phyloP scores from a whole-genome alignment of 495 filamentous ascomycete genomes.

The Hypoxylon crocopeplum region DNA sequence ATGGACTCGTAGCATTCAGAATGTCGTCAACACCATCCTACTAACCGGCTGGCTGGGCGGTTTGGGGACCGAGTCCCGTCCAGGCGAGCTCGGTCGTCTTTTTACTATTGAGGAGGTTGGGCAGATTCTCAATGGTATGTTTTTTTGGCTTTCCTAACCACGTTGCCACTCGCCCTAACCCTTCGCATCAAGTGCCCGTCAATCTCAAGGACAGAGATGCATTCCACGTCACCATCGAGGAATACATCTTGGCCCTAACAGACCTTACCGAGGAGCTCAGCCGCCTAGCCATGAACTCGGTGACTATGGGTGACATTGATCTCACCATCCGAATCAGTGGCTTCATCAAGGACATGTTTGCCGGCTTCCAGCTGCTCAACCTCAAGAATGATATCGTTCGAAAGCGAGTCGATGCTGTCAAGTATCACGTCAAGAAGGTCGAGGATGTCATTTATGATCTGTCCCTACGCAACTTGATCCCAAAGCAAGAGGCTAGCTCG shows the following conservation, averaged over 20 bases:
- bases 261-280: slow-evolving; percentile 88
- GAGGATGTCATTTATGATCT: slow-evolving; percentile 98
- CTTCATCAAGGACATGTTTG: slow-evolving; percentile 94
- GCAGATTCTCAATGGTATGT: slow-evolving; percentile 71
- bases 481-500: slow-evolving; percentile 41
- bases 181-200: slow-evolving; percentile 73
- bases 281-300: slow-evolving; percentile 92
- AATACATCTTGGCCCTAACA: slow-evolving; percentile 89
- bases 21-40: slow-evolving; percentile 74
- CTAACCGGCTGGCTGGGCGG: slow-evolving; percentile 81
- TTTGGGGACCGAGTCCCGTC: slow-evolving; percentile 47
- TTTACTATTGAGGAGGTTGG: slow-evolving; percentile 90
- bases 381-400: slow-evolving; percentile 93
- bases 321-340: slow-evolving; percentile 83
- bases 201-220: slow-evolving; percentile 89
- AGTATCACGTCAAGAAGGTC: slow-evolving; percentile 97
- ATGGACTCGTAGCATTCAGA: slow-evolving; percentile 87
- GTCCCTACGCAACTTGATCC: slow-evolving; percentile 81
- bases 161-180: slow-evolving; percentile 6
- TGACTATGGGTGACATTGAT: slow-evolving; percentile 87
- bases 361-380: slow-evolving; percentile 95
- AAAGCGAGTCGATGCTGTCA: slow-evolving; percentile 88
- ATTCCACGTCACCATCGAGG: slow-evolving; percentile 96
- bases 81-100: slow-evolving; percentile 64
- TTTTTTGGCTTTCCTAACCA: not conserved